These are phyloP conservation scores for Lindgomyces ingoldianus DNA, from an alignment of 495 filamentous ascomycete genomes.

Conservation along the genomic window DNA sequence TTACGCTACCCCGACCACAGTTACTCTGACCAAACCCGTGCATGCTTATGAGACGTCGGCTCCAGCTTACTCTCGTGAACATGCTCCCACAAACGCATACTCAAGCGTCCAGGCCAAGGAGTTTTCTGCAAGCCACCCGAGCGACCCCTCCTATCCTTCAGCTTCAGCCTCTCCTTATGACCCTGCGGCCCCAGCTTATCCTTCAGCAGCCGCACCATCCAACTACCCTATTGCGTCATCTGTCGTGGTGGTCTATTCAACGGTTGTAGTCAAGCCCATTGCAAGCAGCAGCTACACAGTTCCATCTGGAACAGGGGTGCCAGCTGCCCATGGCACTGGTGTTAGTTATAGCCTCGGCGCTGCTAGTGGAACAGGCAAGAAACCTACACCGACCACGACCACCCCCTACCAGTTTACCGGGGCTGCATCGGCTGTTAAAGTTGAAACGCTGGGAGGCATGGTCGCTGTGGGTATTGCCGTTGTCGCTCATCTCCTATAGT, in stretches of 20 bases:
- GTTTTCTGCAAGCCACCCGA: too few species aligned
- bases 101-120: background rate
- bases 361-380: background rate
- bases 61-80: background rate
- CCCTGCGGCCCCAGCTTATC: background rate
- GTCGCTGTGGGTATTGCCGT: background rate
- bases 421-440: background rate
- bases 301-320: background rate
- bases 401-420: background rate
- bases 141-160: too few species aligned
- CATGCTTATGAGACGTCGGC: background rate
- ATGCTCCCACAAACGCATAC: background rate
- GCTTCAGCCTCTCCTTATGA: background rate
- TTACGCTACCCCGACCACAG: background rate
- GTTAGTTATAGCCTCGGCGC: background rate
- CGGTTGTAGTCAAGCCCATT: background rate
- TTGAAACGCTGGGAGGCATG: background rate
- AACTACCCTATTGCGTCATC: background rate
- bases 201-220: background rate
- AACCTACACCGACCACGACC: background rate
- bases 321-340: background rate
- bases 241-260: background rate
- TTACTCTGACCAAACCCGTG: background rate
- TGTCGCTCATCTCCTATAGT: background rate
- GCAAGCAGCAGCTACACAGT: background rate